Evolutionary conservation across 1,284 basidiomycete genomes (phyloP).

Genomic region (Cryptococcus jaspeensis): DNA sequence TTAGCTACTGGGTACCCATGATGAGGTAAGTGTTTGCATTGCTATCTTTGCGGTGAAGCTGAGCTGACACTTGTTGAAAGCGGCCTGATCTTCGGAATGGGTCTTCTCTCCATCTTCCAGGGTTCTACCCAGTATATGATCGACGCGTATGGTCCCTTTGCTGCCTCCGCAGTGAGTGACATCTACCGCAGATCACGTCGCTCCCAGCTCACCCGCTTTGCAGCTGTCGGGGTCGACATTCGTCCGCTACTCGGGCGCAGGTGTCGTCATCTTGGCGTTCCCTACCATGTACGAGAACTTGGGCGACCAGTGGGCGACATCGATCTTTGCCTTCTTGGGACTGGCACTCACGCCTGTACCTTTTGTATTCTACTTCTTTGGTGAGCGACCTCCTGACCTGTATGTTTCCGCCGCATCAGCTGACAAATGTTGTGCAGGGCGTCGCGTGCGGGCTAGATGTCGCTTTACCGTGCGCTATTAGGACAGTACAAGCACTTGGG

Average conservation of each 20-base stretch:
- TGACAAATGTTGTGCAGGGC: conserved; percentile 3
- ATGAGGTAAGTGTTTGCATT: conserved; percentile 18
- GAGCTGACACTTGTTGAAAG: conserved; percentile 1
- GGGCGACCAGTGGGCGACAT: conserved; percentile 29
- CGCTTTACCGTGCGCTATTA: conserved; percentile 17
- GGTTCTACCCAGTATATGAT: conserved; percentile 29
- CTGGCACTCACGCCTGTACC: conserved; percentile 26
- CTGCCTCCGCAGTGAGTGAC: conserved; percentile 27
- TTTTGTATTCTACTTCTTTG: conserved; percentile 28
- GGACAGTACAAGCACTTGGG: background rate
- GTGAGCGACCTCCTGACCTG: conserved; percentile 7
- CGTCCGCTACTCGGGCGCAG: conserved; percentile 24
- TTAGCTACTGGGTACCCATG: conserved; percentile 25
- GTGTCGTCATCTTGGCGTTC: conserved; percentile 26
- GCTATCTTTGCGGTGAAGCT: background rate
- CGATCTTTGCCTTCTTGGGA: conserved; percentile 25
- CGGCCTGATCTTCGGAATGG: conserved; percentile 28
- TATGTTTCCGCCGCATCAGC: background rate
- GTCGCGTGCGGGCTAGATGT: conserved; percentile 10
- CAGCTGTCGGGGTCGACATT: conserved; percentile 27
- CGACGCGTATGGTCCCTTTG: conserved; percentile 32
- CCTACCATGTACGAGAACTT: conserved; percentile 27
- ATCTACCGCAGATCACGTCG: background rate
- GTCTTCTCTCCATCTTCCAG: conserved; percentile 29
- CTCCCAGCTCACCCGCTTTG: background rate